A percentile compares a stretch with the other conserved stretches of the same genome.
These are phyloP conservation scores for Arctium minus DNA, from an alignment of 129 eudicot species.

Conservation along the genomic window DNA sequence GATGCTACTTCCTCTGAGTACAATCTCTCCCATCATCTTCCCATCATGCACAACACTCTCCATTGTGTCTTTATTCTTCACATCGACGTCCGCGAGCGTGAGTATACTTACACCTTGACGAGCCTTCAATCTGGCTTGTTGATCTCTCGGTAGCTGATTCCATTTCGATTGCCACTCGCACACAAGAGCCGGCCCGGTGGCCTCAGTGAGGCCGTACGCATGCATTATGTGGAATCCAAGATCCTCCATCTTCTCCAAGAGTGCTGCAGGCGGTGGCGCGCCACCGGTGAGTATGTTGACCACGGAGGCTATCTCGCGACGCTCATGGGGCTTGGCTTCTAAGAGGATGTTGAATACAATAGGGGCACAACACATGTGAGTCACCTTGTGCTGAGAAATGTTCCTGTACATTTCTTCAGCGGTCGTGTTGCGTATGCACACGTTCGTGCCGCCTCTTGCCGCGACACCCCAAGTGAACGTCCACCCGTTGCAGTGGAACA, in stretches of 20 bases:
- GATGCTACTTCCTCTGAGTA: conserved; percentile 41
- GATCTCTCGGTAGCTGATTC: conserved; percentile 27
- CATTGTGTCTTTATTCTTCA: conserved; percentile 42
- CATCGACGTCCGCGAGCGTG: conserved; percentile 36
- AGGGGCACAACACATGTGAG: conserved; percentile 80
- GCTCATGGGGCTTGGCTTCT: conserved; percentile 48
- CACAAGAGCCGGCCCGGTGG: conserved; percentile 54
- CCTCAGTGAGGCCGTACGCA: conserved; percentile 63
- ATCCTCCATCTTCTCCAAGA: conserved; percentile 40
- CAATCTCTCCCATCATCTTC: conserved; percentile 44
- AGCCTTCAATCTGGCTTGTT: conserved; percentile 35
- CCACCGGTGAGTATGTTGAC: conserved; percentile 54
- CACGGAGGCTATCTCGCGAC: conserved; percentile 15
- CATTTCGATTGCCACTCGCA: conserved; percentile 54
- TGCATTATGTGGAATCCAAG: conserved; percentile 55
- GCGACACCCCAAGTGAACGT: conserved; percentile 72
- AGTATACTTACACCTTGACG: conserved; percentile 53
- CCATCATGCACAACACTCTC: conserved; percentile 50
- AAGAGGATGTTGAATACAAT: conserved; percentile 49
- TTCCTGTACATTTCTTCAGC: conserved; percentile 37
- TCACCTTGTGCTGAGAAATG: conserved; percentile 47
- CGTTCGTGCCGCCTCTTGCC: conserved; percentile 67
- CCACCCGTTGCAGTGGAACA: conserved; percentile 88
- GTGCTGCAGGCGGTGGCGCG: conserved; percentile 54
- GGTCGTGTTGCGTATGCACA: conserved; percentile 53